Base-by-base conservation (phyloP, 345 rosid species). In the Populus simonii region DNA sequence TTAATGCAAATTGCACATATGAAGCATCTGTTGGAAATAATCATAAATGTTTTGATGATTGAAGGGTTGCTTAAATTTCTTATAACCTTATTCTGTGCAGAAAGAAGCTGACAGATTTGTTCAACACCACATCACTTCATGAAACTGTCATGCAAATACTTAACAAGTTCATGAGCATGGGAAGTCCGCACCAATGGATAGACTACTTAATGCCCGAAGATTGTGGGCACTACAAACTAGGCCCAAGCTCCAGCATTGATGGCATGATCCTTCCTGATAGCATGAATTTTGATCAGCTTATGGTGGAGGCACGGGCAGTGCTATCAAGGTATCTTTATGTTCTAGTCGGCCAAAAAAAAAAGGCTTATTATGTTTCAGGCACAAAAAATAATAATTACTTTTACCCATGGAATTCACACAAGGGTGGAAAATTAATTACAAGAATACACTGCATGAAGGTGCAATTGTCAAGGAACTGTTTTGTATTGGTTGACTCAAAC, bases 151-250 rank as follows among this genome's bases (percentile, higher is more conserved):
- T 86, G 79, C 93, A 86, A 85, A 90, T 94, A 81, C 84, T 94
- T 10, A 85, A 96, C 83, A 83, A 76, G 76, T 90, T 96, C 87
- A 90, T 91, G 94, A 89, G 93, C 87, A 81, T 45, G 51, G 93
- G 88, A 82, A 88, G 90, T 76, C 88, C 97, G 53, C 85, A 84
- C 82, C 92, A 86, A 81, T 96, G 99, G 98, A 86, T 88, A 85
- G 89, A 87, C 77, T 90, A 89, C 80, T 65, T 94, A 84, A 92
- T 93, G 94, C 92, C 92, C 33, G 89, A 75, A 75, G 92, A 93
- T 57, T 33, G 86, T 53, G 87, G 79, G 78, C 75, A 84, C 57
- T 38, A 47, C 76, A 78, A 79, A 61, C 74, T 69, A 75, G 79
- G 82, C 16, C 29, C 67, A 35, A 49, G 76, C 68, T 80, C 92